Conservation (phyloP, 2,329 filamentous ascomycete species). For the Dothidotthia symphoricarpi region DNA sequence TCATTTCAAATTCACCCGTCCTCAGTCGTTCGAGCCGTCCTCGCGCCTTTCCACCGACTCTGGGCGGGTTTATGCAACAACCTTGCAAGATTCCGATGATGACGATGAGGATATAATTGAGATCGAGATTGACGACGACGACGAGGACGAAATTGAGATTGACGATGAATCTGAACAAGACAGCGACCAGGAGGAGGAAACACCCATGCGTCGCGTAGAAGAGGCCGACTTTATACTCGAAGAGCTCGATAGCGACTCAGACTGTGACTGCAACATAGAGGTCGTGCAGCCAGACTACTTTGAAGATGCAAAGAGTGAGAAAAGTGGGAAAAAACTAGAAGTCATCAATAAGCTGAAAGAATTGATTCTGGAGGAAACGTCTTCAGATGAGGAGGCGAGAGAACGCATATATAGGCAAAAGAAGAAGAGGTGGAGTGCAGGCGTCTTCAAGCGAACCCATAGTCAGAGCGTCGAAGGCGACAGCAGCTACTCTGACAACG, state of each 20-base stretch:
- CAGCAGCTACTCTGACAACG: slow-evolving; percentile 44
- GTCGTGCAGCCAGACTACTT: slow-evolving; percentile 47
- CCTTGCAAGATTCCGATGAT: slow-evolving; percentile 34
- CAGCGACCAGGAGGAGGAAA: slow-evolving; percentile 25
- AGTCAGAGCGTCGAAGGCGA: slow-evolving; percentile 48
- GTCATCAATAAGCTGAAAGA: slow-evolving; percentile 36
- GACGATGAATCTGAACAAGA: slow-evolving; percentile 29
- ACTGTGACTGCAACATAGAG: slow-evolving; percentile 45
- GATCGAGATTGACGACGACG: slow-evolving; percentile 23
- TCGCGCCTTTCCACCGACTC: slow-evolving; percentile 42
- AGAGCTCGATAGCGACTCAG: slow-evolving; percentile 43
- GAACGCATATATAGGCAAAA: slow-evolving; percentile 34
- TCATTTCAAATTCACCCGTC: slow-evolving; percentile 40
- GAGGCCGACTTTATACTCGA: slow-evolving; percentile 44
- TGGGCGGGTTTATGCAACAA: slow-evolving; percentile 34
- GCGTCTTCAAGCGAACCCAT: slow-evolving; percentile 48
- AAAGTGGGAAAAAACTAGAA: slow-evolving; percentile 29
- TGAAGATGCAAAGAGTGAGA: slow-evolving; percentile 45
- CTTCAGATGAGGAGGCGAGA: slow-evolving; percentile 36
- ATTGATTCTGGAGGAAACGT: slow-evolving; percentile 36
- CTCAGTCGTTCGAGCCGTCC: slow-evolving; percentile 34
- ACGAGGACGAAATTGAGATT: slow-evolving; percentile 8
- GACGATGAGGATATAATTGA: too few relatives aligned
- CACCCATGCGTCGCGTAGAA: slow-evolving; percentile 25
- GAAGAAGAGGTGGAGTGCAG: slow-evolving; percentile 45